Conservation (phyloP, 805 yeast species). For the Lachancea fermentati region DNA sequence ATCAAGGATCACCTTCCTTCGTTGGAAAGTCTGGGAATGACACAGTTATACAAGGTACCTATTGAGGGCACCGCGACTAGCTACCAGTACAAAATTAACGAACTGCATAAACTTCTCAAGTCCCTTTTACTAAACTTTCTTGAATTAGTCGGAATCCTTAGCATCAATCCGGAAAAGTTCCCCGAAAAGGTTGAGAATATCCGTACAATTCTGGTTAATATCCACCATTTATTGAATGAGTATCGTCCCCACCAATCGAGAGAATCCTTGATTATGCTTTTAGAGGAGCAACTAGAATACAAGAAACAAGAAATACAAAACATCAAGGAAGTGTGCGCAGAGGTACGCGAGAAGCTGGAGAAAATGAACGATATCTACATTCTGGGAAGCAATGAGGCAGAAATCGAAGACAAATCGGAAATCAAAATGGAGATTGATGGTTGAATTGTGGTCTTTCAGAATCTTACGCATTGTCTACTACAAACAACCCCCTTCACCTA, state of each 20-base stretch:
- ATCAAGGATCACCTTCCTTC: constrained; percentile 67
- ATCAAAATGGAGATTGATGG: constrained; percentile 2
- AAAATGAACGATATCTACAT: constrained; percentile 20
- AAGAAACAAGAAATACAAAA: constrained; percentile 49
- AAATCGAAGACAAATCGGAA: constrained; percentile 1
- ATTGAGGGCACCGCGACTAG: constrained; percentile 26
- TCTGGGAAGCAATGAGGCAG: constrained; percentile 10
- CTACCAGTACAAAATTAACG: constrained; percentile 51
- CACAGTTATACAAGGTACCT: constrained; percentile 51
- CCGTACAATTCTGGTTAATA: constrained; percentile 73
- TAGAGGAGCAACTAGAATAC: constrained; percentile 63
- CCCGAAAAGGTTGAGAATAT: constrained; percentile 69
- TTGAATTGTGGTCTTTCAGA: no score
- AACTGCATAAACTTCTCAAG: constrained; percentile 72
- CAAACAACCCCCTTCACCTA: no score
- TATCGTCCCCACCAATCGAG: constrained; percentile 94
- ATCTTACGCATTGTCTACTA: no score
- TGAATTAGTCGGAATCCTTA: constrained; percentile 73
- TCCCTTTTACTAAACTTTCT: constrained; percentile 75
- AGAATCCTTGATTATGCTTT: constrained; percentile 72
- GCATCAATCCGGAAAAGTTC: constrained; percentile 63
- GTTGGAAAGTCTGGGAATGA: constrained; percentile 69
- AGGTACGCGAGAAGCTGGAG: constrained; percentile 36
- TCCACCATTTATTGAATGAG: constrained; percentile 86
- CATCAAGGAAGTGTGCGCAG: constrained; percentile 36